These are phyloP conservation scores for Camellia granthamiana DNA, from an alignment of 148 eudicot species.

Conservation along the genomic window DNA sequence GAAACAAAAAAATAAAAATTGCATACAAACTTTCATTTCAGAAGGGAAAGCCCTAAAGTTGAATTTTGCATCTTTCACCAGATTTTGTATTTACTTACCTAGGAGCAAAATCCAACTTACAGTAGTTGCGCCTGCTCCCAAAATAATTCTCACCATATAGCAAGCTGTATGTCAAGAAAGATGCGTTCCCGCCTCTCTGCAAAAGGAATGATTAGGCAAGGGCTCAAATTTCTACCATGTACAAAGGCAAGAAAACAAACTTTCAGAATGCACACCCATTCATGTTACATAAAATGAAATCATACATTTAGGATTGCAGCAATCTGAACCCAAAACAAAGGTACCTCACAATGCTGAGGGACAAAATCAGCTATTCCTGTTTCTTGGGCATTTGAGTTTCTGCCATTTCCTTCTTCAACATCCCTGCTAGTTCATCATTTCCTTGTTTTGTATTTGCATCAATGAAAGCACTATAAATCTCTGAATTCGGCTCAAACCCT, in stretches of 20 bases:
- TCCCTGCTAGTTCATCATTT: constrained; percentile 20
- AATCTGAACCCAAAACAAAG: neutral
- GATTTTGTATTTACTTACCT: neutral
- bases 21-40: neutral
- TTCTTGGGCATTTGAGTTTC: constrained; percentile 10
- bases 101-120: neutral
- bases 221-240: neutral
- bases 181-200: neutral
- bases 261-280: neutral
- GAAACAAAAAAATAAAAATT: neutral
- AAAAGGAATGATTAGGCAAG: neutral
- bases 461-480: constrained; percentile 51
- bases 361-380: neutral
- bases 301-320: neutral
- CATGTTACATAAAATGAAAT: neutral
- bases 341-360: neutral
- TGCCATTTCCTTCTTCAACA: constrained; percentile 57
- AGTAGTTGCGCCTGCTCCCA: neutral
- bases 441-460: constrained; percentile 62
- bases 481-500: constrained; percentile 52
- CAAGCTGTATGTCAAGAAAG: neutral
- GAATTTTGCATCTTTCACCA: too few species aligned
- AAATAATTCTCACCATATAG: neutral
- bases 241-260: neutral
- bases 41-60: neutral